Conservation (phyloP, 768 basidiomycete species). For the Daedaleopsis sinensis region DNA sequence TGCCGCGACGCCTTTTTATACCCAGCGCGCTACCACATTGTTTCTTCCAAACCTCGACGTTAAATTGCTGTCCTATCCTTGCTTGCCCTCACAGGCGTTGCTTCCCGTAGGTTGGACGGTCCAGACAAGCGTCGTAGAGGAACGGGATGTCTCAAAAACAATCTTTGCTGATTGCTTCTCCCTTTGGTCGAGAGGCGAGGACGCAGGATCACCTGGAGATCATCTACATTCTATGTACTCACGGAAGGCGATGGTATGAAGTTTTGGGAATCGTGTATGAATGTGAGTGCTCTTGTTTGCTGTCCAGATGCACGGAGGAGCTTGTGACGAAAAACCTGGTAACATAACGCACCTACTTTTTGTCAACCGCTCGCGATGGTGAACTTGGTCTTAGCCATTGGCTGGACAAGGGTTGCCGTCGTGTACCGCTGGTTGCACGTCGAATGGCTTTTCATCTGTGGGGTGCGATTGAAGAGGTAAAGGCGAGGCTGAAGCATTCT, state of each 20-base stretch:
- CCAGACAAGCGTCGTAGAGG: conserved; percentile 91
- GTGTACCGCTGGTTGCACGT: conserved; percentile 11
- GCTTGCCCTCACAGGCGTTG: conserved; percentile 41
- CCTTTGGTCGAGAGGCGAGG: conserved; percentile 88
- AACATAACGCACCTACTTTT: conserved; percentile 77
- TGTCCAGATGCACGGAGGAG: conserved; percentile 26
- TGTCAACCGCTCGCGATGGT: conserved; percentile 31
- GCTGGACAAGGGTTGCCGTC: neutral
- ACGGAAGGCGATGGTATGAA: conserved; percentile 8
- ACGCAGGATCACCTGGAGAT: conserved; percentile 93
- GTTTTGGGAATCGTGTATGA: conserved; percentile 3
- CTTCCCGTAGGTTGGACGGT: conserved; percentile 64
- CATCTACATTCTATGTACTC: conserved; percentile 51
- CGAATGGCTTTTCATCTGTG: conserved; percentile 32
- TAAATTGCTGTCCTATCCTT: conserved; percentile 81
- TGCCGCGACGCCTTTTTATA: conserved; percentile 6
- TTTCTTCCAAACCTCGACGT: conserved; percentile 55
- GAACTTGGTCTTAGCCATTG: neutral
- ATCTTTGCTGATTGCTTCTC: conserved; percentile 90
- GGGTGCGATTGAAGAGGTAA: conserved; percentile 79
- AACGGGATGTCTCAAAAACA: conserved; percentile 79
- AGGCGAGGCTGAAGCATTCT: conserved; percentile 83
- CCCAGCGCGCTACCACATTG: conserved; percentile 12
- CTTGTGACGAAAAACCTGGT: conserved; percentile 88
- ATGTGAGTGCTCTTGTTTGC: conserved; percentile 10